Evolutionary conservation across 1,139 yeast genomes (phyloP), one percentile per base, ranked within the genome.

Genomic region (Yamadazyma friedrichii): DNA sequence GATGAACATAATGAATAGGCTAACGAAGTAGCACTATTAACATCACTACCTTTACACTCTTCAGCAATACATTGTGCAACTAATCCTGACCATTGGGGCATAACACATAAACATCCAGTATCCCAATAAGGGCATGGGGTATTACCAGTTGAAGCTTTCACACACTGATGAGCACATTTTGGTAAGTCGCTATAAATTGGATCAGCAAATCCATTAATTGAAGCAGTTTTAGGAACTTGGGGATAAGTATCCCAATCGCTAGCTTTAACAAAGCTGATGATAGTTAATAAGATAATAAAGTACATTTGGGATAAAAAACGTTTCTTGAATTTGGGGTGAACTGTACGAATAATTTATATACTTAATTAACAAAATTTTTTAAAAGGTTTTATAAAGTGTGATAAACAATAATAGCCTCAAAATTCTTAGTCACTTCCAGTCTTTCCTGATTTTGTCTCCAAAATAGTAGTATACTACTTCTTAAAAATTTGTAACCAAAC

Each of bases 101-200:
- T 74, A 16, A 72, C 76, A 57, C 79, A 74, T 51, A 74, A 64
- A 49, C 79, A 74, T 3, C 79, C 79, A 24, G 79, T 70, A 50
- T 74, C 79, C 79, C 79, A 74, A 57, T 73, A 72, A 31, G 79
- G 79, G 52, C 79, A 74, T 31, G 74, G 74, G 3, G 75, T 69
- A 40, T 59, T 62, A 9, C 60, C 58, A n/a, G 68, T 61, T 31
- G 61, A 55, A 32, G 51, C 57, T 28, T 61, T 58, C 10, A 68
- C 75, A 61, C 79, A 74, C 3, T 55, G 53, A 48, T 60, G 52
- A 32, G 79, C 80, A 56, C 80, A 74, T 0, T 49, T 36, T 11
- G 80, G 80, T 30, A 74, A 58, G 5, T 53, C 44, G 33, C 49
- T 61, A 48, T 64, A 61, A 42, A 75, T 66, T n/a, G 74, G 74